Evolutionary conservation across 306 rosid genomes (phyloP).

Genomic region (Vigna reflexopilosa): DNA sequence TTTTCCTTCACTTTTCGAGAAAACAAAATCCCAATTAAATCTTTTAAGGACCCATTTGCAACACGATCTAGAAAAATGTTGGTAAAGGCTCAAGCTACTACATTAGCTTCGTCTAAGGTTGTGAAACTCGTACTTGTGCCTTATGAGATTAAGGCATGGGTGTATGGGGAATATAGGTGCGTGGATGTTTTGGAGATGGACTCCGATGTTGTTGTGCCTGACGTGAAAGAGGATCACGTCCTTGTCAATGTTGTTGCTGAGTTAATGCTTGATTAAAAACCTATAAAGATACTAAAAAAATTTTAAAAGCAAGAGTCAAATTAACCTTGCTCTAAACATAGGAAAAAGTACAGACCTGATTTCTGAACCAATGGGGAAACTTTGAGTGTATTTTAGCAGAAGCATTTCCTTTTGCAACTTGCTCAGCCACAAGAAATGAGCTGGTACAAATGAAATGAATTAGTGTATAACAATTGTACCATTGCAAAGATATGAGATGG

Average conservation of each 20-base stretch:
- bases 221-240: constrained; percentile 81
- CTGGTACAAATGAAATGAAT: too few relatives aligned
- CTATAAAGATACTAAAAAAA: too few relatives aligned
- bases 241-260: constrained; percentile 73
- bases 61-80: constrained; percentile 41
- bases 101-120: constrained; percentile 63
- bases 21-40: constrained; percentile 35
- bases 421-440: too few relatives aligned
- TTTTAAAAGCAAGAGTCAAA: too few relatives aligned
- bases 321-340: too few relatives aligned
- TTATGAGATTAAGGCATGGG: constrained; percentile 90
- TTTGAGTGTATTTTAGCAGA: too few relatives aligned
- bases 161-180: constrained; percentile 80
- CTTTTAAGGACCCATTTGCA: constrained; percentile 26
- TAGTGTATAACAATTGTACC: too few relatives aligned
- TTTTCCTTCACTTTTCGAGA: constrained; percentile 45
- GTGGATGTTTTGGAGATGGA: constrained; percentile 81
- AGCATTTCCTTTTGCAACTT: too few relatives aligned
- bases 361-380: too few relatives aligned
- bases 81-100: constrained; percentile 61
- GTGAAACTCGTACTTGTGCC: constrained; percentile 57
- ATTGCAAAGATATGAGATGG: too few relatives aligned
- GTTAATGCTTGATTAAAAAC: too few relatives aligned
- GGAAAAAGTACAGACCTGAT: too few relatives aligned
- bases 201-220: constrained; percentile 64